phyloP scores from a whole-genome alignment of 495 filamentous ascomycete genomes.

The Chaetomium tenue region DNA sequence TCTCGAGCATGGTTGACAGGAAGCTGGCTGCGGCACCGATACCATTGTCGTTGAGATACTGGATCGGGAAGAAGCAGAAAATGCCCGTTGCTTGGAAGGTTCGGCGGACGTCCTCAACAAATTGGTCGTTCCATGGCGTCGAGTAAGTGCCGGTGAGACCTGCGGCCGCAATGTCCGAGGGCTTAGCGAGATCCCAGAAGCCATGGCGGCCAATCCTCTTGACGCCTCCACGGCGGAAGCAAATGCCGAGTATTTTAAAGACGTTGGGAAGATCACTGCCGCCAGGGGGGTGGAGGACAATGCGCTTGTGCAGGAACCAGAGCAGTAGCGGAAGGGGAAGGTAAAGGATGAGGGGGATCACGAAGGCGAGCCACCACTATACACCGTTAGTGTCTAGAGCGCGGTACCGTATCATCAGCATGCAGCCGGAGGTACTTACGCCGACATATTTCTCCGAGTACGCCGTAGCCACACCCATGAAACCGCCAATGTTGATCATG shows the following conservation, averaged over 20 bases:
- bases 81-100: slow-evolving; percentile 59
- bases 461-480: slow-evolving; percentile 54
- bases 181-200: slow-evolving; percentile 66
- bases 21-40: slow-evolving; percentile 48
- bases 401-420: neutral
- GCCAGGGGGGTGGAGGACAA: slow-evolving; percentile 50
- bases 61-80: slow-evolving; percentile 67
- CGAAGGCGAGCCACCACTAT: slow-evolving; percentile 68
- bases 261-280: slow-evolving; percentile 56
- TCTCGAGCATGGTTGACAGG: slow-evolving; percentile 61
- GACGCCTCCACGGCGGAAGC: slow-evolving; percentile 56
- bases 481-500: slow-evolving; percentile 63
- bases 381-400: neutral
- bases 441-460: slow-evolving; percentile 56
- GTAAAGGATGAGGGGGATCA: slow-evolving; percentile 64
- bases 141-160: slow-evolving; percentile 41
- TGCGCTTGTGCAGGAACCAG: slow-evolving; percentile 52
- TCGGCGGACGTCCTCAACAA: slow-evolving; percentile 58
- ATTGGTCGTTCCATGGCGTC: slow-evolving; percentile 52
- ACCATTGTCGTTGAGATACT: slow-evolving; percentile 61
- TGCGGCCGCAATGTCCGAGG: slow-evolving; percentile 53
- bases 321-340: slow-evolving; percentile 56
- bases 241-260: slow-evolving; percentile 53
- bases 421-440: slow-evolving; percentile 19
- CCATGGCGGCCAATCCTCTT: slow-evolving; percentile 53